Conservation (phyloP, 768 basidiomycete genomes). For the Trametes meyenii region DNA sequence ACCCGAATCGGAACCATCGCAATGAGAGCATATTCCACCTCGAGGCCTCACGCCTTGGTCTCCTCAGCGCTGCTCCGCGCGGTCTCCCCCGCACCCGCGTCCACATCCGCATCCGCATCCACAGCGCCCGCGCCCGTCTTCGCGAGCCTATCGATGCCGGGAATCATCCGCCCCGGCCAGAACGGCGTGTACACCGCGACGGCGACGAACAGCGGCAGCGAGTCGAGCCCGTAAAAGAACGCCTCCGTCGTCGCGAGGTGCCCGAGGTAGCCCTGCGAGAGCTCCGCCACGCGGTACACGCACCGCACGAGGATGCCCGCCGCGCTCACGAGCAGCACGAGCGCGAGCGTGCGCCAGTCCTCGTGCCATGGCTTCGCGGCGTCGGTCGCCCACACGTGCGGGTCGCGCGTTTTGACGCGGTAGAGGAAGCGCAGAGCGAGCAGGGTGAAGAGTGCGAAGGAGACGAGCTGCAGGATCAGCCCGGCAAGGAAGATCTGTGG, state of each 20-base stretch:
- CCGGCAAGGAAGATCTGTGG: slow-evolving; percentile 61
- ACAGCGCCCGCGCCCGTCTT: no score
- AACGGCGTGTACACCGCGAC: slow-evolving; percentile 56
- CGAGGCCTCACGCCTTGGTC: no score
- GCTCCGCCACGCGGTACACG: slow-evolving; percentile 56
- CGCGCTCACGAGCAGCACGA: slow-evolving; percentile 55
- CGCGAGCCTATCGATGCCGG: slow-evolving; percentile 17
- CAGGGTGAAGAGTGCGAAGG: slow-evolving; percentile 51
- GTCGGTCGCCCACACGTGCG: slow-evolving; percentile 45
- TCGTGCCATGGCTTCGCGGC: slow-evolving; percentile 46
- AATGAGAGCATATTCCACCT: no score
- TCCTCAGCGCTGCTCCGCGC: no score
- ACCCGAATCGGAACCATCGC: no score
- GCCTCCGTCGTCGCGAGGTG: slow-evolving; percentile 58
- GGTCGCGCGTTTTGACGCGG: slow-evolving; percentile 47
- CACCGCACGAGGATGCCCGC: slow-evolving; percentile 72
- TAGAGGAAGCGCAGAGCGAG: slow-evolving; percentile 53
- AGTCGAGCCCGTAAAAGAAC: slow-evolving; percentile 70
- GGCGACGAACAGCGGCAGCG: slow-evolving; percentile 66
- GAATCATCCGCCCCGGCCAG: slow-evolving; percentile 68
- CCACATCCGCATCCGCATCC: no score
- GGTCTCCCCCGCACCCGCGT: no score
- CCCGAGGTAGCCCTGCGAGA: slow-evolving; percentile 64
- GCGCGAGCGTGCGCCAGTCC: slow-evolving; percentile 63
- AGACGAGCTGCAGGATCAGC: slow-evolving; percentile 55